A percentile compares a stretch with the other conserved stretches of the same genome.
phyloP scores from a whole-genome alignment of 768 basidiomycete species.

The Tylopilus subfusipes region DNA sequence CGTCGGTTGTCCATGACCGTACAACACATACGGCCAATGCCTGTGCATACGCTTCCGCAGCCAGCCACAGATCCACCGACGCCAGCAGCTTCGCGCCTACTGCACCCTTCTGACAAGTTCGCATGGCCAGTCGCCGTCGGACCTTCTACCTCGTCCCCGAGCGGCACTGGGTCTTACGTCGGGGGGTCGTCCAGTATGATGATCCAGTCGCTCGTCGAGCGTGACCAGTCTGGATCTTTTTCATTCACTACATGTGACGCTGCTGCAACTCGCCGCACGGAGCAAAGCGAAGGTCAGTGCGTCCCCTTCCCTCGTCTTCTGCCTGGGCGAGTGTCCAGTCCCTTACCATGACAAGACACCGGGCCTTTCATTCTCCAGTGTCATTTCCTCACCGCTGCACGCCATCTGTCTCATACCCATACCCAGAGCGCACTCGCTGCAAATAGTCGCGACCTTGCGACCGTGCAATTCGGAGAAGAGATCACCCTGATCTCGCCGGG shows the following conservation, averaged over 20 bases:
- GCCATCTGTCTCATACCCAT: no score
- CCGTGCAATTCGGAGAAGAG: no score
- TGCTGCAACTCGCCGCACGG: no score
- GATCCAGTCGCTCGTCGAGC: slow-evolving; percentile 22
- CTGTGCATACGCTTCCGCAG: slow-evolving; percentile 52
- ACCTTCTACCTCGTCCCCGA: slow-evolving; percentile 29
- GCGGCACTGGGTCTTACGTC: slow-evolving; percentile 27
- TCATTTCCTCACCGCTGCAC: no score
- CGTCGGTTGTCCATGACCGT: slow-evolving; percentile 57
- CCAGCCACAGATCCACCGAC: slow-evolving; percentile 64
- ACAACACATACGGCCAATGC: slow-evolving; percentile 52
- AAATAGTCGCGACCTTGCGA: no score
- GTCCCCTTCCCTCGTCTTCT: no score
- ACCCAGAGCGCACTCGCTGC: no score
- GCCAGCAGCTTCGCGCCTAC: slow-evolving; percentile 41
- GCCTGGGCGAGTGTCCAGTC: no score
- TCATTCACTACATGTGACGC: slow-evolving; percentile 53
- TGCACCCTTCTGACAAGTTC: slow-evolving; percentile 53
- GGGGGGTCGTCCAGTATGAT: slow-evolving; percentile 21
- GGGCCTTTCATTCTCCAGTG: no score
- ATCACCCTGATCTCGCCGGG: no score
- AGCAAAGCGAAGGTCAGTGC: no score
- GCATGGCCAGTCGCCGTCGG: slow-evolving; percentile 59
- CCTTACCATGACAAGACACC: no score
- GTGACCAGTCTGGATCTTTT: slow-evolving; percentile 66